phyloP scores from a whole-genome alignment of 2,329 filamentous ascomycete genomes.

The Cladophialophora psammophila region DNA sequence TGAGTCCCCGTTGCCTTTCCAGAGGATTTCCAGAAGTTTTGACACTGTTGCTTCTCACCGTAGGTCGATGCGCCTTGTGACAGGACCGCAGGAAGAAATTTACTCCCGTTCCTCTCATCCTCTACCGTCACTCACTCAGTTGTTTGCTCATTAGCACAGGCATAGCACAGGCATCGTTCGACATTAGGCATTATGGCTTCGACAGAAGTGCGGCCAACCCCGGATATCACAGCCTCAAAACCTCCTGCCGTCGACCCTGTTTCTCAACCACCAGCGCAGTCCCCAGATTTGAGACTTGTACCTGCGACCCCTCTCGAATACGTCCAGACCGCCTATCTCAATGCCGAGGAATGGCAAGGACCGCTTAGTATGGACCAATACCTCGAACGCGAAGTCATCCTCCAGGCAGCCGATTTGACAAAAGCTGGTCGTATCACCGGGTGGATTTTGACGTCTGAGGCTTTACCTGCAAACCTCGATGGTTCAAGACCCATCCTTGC shows the following conservation, averaged over 20 bases:
- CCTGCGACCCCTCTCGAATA: conserved; percentile 63
- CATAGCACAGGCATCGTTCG: conserved; percentile 9
- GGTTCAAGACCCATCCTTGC: conserved; percentile 58
- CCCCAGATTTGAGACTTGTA: conserved; percentile 61
- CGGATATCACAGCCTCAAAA: conserved; percentile 15
- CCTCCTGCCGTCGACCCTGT: conserved; percentile 44
- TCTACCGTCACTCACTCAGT: background rate
- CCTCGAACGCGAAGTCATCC: conserved; percentile 62
- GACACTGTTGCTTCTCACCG: background rate
- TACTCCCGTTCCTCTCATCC: background rate
- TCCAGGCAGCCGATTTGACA: conserved; percentile 61
- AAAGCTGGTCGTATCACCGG: conserved; percentile 63
- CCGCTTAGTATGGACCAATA: conserved; percentile 63
- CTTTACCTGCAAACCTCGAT: conserved; percentile 46
- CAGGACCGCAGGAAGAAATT: background rate
- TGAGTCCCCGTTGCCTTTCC: background rate
- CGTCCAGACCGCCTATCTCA: conserved; percentile 59
- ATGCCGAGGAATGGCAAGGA: conserved; percentile 66
- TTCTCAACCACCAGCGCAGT: conserved; percentile 57
- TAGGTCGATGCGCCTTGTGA: conserved; percentile 4
- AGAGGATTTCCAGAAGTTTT: background rate
- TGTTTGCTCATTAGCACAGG: conserved; percentile 11
- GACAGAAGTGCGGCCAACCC: conserved; percentile 4
- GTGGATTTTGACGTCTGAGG: conserved; percentile 65
- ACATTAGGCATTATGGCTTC: conserved; percentile 20